Base-by-base conservation (phyloP, 257 asterid genomes). In the Solanum rostratum region DNA sequence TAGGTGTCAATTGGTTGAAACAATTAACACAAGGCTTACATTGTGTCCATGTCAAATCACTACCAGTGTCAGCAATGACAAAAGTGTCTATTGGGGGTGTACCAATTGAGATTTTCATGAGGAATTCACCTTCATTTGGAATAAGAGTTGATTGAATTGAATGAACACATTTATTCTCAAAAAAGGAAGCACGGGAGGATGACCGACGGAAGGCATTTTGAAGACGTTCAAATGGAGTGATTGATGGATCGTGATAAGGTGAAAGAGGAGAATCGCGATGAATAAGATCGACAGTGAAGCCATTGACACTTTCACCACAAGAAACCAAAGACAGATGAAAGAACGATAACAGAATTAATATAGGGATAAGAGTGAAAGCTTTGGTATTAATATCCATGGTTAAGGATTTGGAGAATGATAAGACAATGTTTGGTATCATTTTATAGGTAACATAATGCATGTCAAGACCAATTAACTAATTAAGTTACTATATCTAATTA, bases 261-360 rank as follows among this genome's bases (percentile, higher is more conserved):
- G 91, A 91, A 13, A 37, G 55, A 0, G 85, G 88, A 3, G 92
- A 90, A 62, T 88, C 94, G 0, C 85, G 84, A 14, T 90, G 91
- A 63, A 86, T 87, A 27, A 91, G 71, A 80, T 90, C 85, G 3
- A 86, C 3, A 1, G 88, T 82, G 59, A 90, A 82, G 39, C 87
- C 87, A 74, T 41, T 82, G 2, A 20, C 81, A 6, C 2, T 39
- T 70, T 70, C 20, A 39, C 1, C 7, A 37, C 84, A 81, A 65
- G 55, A 78, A 55, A 55, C 24, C 12, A 55, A 55, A 55, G 13
- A 55, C 86, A 83, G 83, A 16, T 78, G 53, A 11, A 43, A 60
- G 2, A 84, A 84, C 19, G 50, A 68, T 14, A 57, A 85, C 57
- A 59, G 6, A 5, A 18, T 5, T 12, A 8, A 24, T 53, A 45